Percentiles rank a stretch among this genome's conserved stretches.
These are phyloP conservation scores for Microdochium nivale DNA, from an alignment of 2,329 filamentous ascomycete genomes.

Conservation along the genomic window DNA sequence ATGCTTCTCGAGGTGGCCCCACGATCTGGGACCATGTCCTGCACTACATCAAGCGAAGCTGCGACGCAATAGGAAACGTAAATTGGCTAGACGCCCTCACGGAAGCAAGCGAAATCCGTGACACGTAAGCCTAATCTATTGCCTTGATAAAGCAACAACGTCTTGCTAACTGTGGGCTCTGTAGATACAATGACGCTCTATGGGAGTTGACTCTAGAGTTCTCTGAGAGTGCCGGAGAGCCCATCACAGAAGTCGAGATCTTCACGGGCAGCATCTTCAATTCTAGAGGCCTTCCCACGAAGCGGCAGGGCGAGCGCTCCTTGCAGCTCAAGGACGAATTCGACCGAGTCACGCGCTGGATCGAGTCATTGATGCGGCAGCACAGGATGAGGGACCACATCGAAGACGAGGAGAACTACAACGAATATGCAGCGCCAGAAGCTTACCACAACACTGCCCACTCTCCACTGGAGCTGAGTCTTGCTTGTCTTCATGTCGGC, in stretches of 20 bases:
- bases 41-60: constrained; percentile 15
- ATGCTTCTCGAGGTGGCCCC: constrained; percentile 12
- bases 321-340: constrained; percentile 43
- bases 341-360: constrained; percentile 33
- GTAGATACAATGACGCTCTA: constrained; percentile 40
- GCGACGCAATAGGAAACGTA: constrained; percentile 17
- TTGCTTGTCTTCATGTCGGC: constrained; percentile 18
- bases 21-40: constrained; percentile 37
- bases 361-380: constrained; percentile 26
- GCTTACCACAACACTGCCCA: not conserved
- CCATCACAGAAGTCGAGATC: constrained; percentile 41
- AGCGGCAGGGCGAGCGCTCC: constrained; percentile 42
- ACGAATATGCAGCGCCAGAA: constrained; percentile 1
- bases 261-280: constrained; percentile 49
- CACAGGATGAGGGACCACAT: constrained; percentile 4
- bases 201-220: constrained; percentile 29
- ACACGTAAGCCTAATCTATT: constrained; percentile 28
- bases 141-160: not conserved
- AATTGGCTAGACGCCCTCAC: constrained; percentile 23
- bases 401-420: constrained; percentile 4
- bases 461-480: constrained; percentile 15
- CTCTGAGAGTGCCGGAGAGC: constrained; percentile 33
- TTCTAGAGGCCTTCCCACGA: constrained; percentile 37
- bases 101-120: constrained; percentile 34
- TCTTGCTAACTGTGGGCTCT: not conserved